phyloP scores from a whole-genome alignment of 176 grass and related monocot species.

The Aechmea fasciata region DNA sequence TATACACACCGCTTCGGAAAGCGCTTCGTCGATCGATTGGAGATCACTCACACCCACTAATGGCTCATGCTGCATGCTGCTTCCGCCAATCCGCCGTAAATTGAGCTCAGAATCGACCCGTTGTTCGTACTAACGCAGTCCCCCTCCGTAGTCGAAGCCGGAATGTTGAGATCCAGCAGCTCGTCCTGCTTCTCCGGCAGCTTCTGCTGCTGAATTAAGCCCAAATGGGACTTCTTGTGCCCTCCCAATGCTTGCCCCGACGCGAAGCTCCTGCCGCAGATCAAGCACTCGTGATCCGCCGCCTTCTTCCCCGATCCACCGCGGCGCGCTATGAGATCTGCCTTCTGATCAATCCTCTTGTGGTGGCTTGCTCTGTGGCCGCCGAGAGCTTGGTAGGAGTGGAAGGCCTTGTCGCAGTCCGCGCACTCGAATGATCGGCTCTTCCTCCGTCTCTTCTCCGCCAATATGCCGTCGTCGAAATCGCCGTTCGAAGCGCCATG shows the following conservation, averaged over 20 bases:
- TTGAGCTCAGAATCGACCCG: background rate
- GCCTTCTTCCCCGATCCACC: constrained; percentile 16
- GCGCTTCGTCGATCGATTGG: background rate
- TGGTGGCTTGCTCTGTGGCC: constrained; percentile 30
- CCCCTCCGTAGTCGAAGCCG: background rate
- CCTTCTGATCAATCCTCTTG: constrained; percentile 7
- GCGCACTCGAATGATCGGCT: constrained; percentile 13
- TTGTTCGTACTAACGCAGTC: background rate
- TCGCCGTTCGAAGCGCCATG: background rate
- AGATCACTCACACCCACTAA: background rate
- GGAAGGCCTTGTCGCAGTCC: constrained; percentile 33
- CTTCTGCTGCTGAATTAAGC: background rate
- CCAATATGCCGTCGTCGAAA: background rate
- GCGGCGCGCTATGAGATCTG: background rate
- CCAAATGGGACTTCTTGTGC: constrained; percentile 32
- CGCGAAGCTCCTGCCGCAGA: constrained; percentile 27
- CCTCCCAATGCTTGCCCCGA: constrained; percentile 29
- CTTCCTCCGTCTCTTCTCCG: background rate
- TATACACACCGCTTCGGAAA: background rate
- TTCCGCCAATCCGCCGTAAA: background rate
- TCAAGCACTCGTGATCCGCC: constrained; percentile 13
- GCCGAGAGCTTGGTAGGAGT: constrained; percentile 34
- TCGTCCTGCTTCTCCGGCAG: background rate
- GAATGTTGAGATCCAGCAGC: background rate
- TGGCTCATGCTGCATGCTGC: background rate